Percentiles rank a stretch among this genome's conserved stretches.
These are phyloP conservation scores for Cryptococcus sp. DNA, from an alignment of 1,284 basidiomycete genomes.

Conservation along the genomic window DNA sequence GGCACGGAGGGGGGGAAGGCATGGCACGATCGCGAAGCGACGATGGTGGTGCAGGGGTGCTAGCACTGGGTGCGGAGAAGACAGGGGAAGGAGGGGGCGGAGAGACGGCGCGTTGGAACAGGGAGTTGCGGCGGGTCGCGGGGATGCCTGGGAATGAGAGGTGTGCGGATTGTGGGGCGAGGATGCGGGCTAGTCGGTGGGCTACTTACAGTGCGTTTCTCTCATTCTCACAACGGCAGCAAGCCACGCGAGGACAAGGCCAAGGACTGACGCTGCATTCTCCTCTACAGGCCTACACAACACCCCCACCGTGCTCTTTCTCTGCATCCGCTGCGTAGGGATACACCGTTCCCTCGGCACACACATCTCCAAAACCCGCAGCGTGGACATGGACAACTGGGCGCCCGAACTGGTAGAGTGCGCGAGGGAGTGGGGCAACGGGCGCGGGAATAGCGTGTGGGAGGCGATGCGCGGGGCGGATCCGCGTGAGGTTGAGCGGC, in stretches of 20 bases:
- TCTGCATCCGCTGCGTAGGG: slow-evolving; percentile 56
- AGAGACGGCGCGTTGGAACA: slow-evolving; percentile 29
- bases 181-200: slow-evolving; percentile 46
- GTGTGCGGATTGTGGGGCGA: slow-evolving; percentile 53
- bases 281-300: slow-evolving; percentile 33
- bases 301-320: slow-evolving; percentile 53
- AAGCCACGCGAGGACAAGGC: background rate
- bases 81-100: slow-evolving; percentile 4
- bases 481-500: slow-evolving; percentile 1
- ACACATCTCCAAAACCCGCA: slow-evolving; percentile 54
- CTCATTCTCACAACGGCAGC: background rate
- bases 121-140: slow-evolving; percentile 43
- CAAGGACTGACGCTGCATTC: background rate
- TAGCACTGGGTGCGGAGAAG: background rate
- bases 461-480: slow-evolving; percentile 29
- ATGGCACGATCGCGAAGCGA: slow-evolving; percentile 9
- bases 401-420: slow-evolving; percentile 45
- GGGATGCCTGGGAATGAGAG: slow-evolving; percentile 43
- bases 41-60: slow-evolving; percentile 19
- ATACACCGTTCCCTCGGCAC: slow-evolving; percentile 55
- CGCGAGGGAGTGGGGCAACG: slow-evolving; percentile 50
- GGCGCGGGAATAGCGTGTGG: slow-evolving; percentile 48
- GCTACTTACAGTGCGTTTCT: slow-evolving; percentile 45
- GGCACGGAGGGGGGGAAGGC: slow-evolving; percentile 1
- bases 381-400: slow-evolving; percentile 55